phyloP scores from a whole-genome alignment of 768 basidiomycete genomes.

The Tylopilus sp. region DNA sequence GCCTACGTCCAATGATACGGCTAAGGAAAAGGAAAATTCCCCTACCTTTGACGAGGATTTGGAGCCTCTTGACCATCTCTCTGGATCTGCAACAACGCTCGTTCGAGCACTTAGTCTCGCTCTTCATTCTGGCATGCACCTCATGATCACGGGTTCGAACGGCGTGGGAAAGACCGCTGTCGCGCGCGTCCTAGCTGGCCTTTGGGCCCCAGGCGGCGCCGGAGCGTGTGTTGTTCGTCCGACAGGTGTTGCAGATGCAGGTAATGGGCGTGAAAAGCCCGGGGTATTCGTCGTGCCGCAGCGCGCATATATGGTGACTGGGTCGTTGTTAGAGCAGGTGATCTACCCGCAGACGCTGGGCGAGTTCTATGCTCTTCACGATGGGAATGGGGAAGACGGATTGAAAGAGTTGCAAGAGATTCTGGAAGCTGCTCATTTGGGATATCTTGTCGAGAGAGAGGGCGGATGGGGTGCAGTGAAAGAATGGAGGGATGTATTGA shows the following conservation, averaged over 20 bases:
- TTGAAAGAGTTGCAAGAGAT: conserved; percentile 72
- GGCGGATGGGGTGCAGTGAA: conserved; percentile 88
- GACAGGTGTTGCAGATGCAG: conserved; percentile 18
- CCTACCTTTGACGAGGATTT: conserved; percentile 11
- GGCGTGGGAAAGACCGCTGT: conserved; percentile 91
- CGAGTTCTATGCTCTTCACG: conserved; percentile 66
- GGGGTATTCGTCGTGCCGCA: conserved; percentile 89
- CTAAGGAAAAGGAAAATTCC: conserved; percentile 3
- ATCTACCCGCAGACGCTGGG: conserved; percentile 75
- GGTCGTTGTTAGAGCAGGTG: conserved; percentile 86
- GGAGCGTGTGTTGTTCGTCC: conserved; percentile 33
- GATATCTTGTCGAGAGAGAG: conserved; percentile 81
- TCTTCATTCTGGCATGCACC: conserved; percentile 71
- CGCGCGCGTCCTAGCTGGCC: conserved; percentile 81
- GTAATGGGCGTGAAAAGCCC: conserved; percentile 32
- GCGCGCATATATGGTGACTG: conserved; percentile 87
- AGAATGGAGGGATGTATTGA: conserved; percentile 95
- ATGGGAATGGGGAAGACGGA: conserved; percentile 45
- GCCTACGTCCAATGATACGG: neutral
- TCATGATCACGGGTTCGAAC: conserved; percentile 92
- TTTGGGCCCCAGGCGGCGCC: conserved; percentile 70
- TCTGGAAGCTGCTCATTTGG: conserved; percentile 76
- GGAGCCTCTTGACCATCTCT: conserved; percentile 14
- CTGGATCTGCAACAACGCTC: conserved; percentile 40
- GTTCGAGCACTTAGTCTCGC: conserved; percentile 66